Percentiles rank a stretch among this genome's conserved stretches.
phyloP scores from a whole-genome alignment of 2,329 filamentous ascomycete genomes.

The Akanthomyces muscarius region DNA sequence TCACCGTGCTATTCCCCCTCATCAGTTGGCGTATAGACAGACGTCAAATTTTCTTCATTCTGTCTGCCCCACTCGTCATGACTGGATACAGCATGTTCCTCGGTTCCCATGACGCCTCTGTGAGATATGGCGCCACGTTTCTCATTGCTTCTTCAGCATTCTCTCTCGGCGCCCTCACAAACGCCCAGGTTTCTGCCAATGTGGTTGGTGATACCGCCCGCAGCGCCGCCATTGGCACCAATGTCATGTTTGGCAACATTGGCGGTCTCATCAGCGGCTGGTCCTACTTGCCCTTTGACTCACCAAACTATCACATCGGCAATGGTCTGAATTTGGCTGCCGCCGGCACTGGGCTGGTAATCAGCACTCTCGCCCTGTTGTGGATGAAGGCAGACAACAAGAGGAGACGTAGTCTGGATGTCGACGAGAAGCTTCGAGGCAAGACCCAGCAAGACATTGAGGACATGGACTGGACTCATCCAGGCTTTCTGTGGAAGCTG shows the following conservation, averaged over 20 bases:
- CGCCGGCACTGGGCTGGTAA: conserved; percentile 46
- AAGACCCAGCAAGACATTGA: conserved; percentile 50
- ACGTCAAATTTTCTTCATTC: conserved; percentile 57
- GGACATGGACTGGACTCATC: conserved; percentile 64
- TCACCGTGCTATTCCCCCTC: conserved; percentile 58
- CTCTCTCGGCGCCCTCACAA: conserved; percentile 59
- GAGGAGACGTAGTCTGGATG: conserved; percentile 54
- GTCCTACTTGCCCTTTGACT: conserved; percentile 60
- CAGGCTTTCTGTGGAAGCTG: conserved; percentile 55
- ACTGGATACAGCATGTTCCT: conserved; percentile 68
- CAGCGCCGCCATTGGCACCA: conserved; percentile 60
- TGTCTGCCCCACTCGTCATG: conserved; percentile 61
- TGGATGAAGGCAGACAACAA: conserved; percentile 62
- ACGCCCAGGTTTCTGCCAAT: conserved; percentile 65
- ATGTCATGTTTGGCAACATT: conserved; percentile 69
- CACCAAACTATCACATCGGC: conserved; percentile 63
- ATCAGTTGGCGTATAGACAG: conserved; percentile 58
- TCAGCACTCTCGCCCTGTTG: conserved; percentile 42
- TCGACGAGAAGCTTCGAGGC: conserved; percentile 47
- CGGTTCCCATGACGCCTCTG: conserved; percentile 45
- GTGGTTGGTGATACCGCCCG: conserved; percentile 68
- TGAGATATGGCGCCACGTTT: conserved; percentile 68
- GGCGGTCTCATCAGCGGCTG: conserved; percentile 65
- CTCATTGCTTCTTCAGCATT: conserved; percentile 63
- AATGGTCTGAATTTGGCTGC: conserved; percentile 67